A percentile compares a stretch with the other conserved stretches of the same genome.
Conservation (phyloP, 2,329 filamentous ascomycete species). For the Hypoxylon sp. region DNA sequence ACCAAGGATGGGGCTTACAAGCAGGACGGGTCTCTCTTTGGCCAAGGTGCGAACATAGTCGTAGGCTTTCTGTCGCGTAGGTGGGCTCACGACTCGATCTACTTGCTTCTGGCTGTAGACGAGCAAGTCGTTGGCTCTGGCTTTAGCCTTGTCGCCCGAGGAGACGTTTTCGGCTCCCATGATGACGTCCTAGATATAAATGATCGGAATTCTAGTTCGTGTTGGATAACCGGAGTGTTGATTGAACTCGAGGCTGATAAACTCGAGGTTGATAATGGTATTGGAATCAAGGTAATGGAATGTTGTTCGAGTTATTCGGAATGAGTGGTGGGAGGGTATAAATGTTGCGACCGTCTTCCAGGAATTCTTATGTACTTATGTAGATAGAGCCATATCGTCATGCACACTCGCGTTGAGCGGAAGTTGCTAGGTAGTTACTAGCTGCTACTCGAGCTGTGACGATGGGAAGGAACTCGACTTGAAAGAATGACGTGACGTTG, state of each 20-base stretch:
- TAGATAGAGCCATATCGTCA: not conserved
- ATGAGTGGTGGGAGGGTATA: not conserved
- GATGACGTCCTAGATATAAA: constrained; percentile 2
- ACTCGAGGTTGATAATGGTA: not conserved
- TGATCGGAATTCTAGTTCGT: not conserved
- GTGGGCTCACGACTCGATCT: constrained; percentile 68
- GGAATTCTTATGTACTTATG: not conserved
- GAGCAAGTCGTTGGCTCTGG: constrained; percentile 53
- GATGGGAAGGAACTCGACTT: not conserved
- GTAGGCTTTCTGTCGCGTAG: constrained; percentile 68
- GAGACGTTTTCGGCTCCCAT: constrained; percentile 42
- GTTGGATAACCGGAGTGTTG: too few relatives aligned
- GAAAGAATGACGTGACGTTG: not conserved
- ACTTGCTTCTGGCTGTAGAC: constrained; percentile 59
- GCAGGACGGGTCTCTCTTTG: constrained; percentile 73
- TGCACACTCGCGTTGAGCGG: not conserved
- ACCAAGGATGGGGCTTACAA: constrained; percentile 64
- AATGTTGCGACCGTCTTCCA: not conserved
- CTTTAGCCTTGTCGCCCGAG: constrained; percentile 48
- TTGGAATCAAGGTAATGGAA: not conserved
- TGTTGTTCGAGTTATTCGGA: not conserved
- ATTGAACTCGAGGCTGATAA: not conserved
- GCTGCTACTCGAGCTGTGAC: not conserved
- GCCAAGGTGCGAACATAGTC: constrained; percentile 67
- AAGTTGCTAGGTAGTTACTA: not conserved